Percentiles rank a stretch among this genome's conserved stretches.
These are phyloP conservation scores for Backusella liffmaniae DNA, from an alignment of 192 early-diverging fungal genomes.

Conservation along the genomic window DNA sequence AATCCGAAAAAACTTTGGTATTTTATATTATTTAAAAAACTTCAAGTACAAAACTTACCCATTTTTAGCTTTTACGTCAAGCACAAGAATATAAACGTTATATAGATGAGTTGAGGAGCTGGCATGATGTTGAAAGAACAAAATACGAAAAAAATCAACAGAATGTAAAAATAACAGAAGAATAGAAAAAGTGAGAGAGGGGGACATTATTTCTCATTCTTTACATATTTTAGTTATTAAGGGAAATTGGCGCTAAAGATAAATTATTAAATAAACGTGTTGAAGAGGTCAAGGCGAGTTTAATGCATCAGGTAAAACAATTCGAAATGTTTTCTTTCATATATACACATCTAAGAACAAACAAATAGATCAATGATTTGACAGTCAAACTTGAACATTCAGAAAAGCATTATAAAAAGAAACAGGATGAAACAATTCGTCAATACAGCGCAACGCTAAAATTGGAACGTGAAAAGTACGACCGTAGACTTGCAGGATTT, in stretches of 20 bases:
- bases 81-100: not conserved
- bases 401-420: not conserved
- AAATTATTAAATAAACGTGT: slow-evolving; percentile 6
- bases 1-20: not conserved
- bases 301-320: not conserved
- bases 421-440: not conserved
- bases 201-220: not conserved
- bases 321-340: not conserved
- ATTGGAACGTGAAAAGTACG: slow-evolving; percentile 2
- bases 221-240: slow-evolving; percentile 5
- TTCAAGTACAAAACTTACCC: not conserved
- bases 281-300: not conserved
- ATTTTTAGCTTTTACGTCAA: slow-evolving; percentile 4
- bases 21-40: not conserved
- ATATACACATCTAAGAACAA: not conserved
- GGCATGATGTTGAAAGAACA: slow-evolving; percentile 4
- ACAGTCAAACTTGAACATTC: not conserved
- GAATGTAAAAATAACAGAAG: not conserved
- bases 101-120: not conserved
- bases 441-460: not conserved
- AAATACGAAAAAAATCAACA: not conserved
- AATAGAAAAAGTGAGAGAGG: not conserved
- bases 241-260: not conserved
- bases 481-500: not conserved
- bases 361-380: slow-evolving; percentile 3